Percentiles rank a stretch among this genome's conserved stretches.
These are phyloP conservation scores for Nicotiana otophora DNA, from an alignment of 257 asterid genomes.

Conservation along the genomic window DNA sequence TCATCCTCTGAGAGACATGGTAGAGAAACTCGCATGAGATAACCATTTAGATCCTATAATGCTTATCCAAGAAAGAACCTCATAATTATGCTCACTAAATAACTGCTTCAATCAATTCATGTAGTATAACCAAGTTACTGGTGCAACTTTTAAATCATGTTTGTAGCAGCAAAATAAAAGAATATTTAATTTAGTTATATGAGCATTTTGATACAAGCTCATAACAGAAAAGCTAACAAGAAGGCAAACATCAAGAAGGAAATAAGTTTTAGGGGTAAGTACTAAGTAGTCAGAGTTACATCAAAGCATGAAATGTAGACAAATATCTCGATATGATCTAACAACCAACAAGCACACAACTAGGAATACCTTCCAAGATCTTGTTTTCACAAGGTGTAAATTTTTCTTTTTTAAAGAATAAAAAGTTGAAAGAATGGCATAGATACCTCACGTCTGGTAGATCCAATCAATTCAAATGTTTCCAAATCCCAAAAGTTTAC, in stretches of 20 bases:
- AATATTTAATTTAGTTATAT: not conserved
- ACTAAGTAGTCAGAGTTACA: not conserved
- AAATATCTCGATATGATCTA: not conserved
- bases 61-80: slow-evolving; percentile 2
- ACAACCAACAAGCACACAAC: not conserved
- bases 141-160: not conserved
- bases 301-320: not conserved
- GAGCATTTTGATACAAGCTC: not conserved
- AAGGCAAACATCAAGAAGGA: not conserved
- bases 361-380: not conserved
- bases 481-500: slow-evolving; percentile 99
- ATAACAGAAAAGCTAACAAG: not conserved
- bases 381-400: not conserved
- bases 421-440: slow-evolving; percentile 12
- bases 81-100: not conserved
- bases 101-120: not conserved
- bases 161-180: not conserved
- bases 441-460: slow-evolving; percentile 83
- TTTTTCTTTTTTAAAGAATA: not conserved
- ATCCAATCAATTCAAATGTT: slow-evolving; percentile 98
- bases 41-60: not conserved
- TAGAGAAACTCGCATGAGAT: not conserved
- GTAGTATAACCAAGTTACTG: not conserved
- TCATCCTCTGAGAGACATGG: slow-evolving; percentile 4
- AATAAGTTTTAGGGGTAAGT: not conserved